Evolutionary conservation across 1,139 yeast species (phyloP), one percentile per base, ranked within the genome.

Genomic region (Saccharomyces hybrid): DNA sequence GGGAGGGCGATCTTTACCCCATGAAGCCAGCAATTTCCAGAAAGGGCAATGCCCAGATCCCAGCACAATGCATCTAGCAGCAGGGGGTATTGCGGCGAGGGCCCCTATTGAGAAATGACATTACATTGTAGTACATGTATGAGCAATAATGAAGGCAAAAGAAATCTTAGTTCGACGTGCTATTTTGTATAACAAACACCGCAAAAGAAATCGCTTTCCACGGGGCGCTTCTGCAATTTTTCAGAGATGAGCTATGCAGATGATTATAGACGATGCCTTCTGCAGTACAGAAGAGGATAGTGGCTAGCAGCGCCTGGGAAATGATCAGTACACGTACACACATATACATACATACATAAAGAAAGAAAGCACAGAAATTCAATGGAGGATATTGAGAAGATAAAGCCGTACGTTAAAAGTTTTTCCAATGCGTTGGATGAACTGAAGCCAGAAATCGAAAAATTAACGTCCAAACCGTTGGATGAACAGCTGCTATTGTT

Each of bases 321-420:
- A 11, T 8, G 19, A 8, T 38, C 14, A 7, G 21, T 4, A 24
- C 26, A 24, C 26, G 4, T 6, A 24, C 26, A 1, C 26, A 24
- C 6, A 24, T 3, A 32, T 4, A 16, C 16, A 16, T 16, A 16
- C 11, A 38, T 38, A 38, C 2, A 16, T 16, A 38, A n/a, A 6
- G 19, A 16, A 11, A 8, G 6, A 4, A 16, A 38, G 24, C 11
- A 16, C 19, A 1, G 9, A 34, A 42, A 9, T 28, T 53, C 12
- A 9, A 66, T 66, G 69, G 70, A 68, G 47, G 71, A 68, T 52
- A 55, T 60, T 16, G 55, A 62, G 44, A 65, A 64, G 52, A 58
- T 68, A 9, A 65, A 60, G 52, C 69, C 70, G n/a, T 67, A 64
- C 46, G 57, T 67, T 19, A 51, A 55, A 3, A 63, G 66, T 49